These are phyloP conservation scores for Chaetomium sp. DNA, from an alignment of 2,329 filamentous ascomycete species.

Conservation along the genomic window DNA sequence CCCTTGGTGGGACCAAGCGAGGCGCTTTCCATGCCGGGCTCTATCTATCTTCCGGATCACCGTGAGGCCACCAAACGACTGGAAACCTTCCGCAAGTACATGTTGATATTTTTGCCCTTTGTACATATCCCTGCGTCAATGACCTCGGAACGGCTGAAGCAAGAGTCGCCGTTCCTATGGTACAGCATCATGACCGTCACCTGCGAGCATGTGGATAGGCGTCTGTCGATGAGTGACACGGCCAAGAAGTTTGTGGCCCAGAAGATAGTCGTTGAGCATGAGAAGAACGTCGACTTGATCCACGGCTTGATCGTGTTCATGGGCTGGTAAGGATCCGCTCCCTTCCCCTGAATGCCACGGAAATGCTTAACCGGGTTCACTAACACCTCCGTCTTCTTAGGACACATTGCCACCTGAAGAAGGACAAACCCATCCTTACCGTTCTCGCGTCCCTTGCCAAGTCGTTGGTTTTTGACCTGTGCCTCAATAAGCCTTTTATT, in stretches of 20 bases:
- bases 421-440: slow-evolving; percentile 39
- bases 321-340: slow-evolving; percentile 45
- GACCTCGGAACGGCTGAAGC: slow-evolving; percentile 34
- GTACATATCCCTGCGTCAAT: slow-evolving; percentile 34
- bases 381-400: slow-evolving; percentile 25
- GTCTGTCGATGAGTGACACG: slow-evolving; percentile 34
- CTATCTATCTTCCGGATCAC: slow-evolving; percentile 12
- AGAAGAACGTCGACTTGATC: slow-evolving; percentile 46
- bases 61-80: slow-evolving; percentile 27
- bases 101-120: slow-evolving; percentile 40
- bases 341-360: too few species aligned
- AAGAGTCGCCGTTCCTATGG: slow-evolving; percentile 44
- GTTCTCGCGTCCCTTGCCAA: slow-evolving; percentile 38
- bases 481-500: slow-evolving; percentile 34
- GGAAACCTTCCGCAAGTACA: slow-evolving; percentile 35
- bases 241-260: slow-evolving; percentile 40
- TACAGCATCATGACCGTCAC: slow-evolving; percentile 43
- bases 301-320: slow-evolving; percentile 41
- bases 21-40: slow-evolving; percentile 8
- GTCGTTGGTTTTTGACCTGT: slow-evolving; percentile 40
- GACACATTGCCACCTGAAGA: slow-evolving; percentile 33
- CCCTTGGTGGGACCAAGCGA: not conserved
- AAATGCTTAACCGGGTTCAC: too few species aligned
- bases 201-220: slow-evolving; percentile 35
- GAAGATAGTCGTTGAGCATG: slow-evolving; percentile 42